Percentiles rank a stretch among this genome's conserved stretches.
Conservation (phyloP, 1,139 yeast species). For the Hansenula lynferdii region DNA sequence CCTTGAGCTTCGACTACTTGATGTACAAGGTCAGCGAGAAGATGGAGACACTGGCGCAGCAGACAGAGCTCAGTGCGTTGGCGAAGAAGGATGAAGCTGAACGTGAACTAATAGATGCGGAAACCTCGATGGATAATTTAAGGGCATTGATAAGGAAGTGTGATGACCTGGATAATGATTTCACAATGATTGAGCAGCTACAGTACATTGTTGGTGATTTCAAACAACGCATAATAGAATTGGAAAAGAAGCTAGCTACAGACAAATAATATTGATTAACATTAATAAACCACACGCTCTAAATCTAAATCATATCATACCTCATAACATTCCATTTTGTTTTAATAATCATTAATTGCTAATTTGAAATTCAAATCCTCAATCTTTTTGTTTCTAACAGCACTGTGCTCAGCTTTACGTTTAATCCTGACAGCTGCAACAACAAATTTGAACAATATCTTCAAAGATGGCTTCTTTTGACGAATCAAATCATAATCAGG, state of each 20-base stretch:
- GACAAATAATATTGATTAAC: neutral
- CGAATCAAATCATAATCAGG: slow-evolving; percentile 37
- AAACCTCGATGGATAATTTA: slow-evolving; percentile 39
- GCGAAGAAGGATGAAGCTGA: slow-evolving; percentile 26
- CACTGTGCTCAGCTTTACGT: slow-evolving; percentile 22
- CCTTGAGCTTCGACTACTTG: slow-evolving; percentile 58
- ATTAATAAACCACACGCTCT: neutral
- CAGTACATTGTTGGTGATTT: slow-evolving; percentile 42
- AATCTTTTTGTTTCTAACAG: slow-evolving; percentile 13
- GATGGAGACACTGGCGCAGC: slow-evolving; percentile 34
- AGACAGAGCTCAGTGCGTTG: slow-evolving; percentile 31
- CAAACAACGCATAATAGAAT: slow-evolving; percentile 25
- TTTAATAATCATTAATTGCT: slow-evolving; percentile 7
- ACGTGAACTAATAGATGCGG: slow-evolving; percentile 32
- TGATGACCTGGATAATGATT: slow-evolving; percentile 53
- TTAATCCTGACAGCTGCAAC: slow-evolving; percentile 51
- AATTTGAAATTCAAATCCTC: slow-evolving; percentile 9
- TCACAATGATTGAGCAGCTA: slow-evolving; percentile 65
- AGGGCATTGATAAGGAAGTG: slow-evolving; percentile 44
- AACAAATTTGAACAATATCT: slow-evolving; percentile 44
- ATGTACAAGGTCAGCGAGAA: slow-evolving; percentile 55
- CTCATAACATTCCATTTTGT: neutral
- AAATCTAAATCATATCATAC: neutral
- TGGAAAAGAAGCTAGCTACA: slow-evolving; percentile 9
- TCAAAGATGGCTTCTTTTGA: slow-evolving; percentile 30